Evolutionary conservation across 306 rosid genomes (phyloP), one percentile per base, ranked within the genome.

Genomic region (Casuarina equisetifolia): DNA sequence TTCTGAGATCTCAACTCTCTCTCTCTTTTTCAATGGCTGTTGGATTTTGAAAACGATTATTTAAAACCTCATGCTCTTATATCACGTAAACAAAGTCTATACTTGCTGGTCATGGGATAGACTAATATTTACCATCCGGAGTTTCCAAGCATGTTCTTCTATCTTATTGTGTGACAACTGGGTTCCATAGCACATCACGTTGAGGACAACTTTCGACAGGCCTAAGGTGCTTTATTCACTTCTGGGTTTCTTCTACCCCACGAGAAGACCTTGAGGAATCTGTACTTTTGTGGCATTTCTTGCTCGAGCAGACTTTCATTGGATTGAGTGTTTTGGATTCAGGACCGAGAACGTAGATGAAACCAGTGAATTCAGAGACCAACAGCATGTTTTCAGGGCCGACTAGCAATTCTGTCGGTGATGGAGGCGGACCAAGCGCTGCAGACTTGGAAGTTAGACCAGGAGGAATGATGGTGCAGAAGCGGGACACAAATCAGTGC

Each of bases 391-490:
- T 78, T 79, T 81, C 87, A 0, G 73, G 58, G 36, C 50, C 79
- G 48, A 83, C 69, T 42, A 83, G 42, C 43, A 45, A 70, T 66
- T 66, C 78, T 70, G 74, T 16, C 2, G 76, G 39, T 58, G 80
- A 15, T 46, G 66, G 44, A 39, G 77, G 76, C 42, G 76, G 19
- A 40, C 43, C 69, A 7, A 73, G 49, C 25, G 44, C 38, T 2
- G 85, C 69, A 4, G 92, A 84, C 6, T 91, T 83, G 86, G 97
- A 92, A 75, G 62, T 91, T 57, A 84, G 92, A 78, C 98, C 97
- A 4, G 92, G 98, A 35, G 98, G 97, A 80, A 89, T 94, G 98
- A 52, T 94, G 53, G 97, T 94, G 0, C 98, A 94, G 52, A 90
- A 87, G 76, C 85, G 98, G 71, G 89, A 85, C 32, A 52, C 2